Evolutionary conservation across 148 eudicot species (phyloP), one percentile per base, ranked within the genome.

Genomic region (Rhododendron ovatum): DNA sequence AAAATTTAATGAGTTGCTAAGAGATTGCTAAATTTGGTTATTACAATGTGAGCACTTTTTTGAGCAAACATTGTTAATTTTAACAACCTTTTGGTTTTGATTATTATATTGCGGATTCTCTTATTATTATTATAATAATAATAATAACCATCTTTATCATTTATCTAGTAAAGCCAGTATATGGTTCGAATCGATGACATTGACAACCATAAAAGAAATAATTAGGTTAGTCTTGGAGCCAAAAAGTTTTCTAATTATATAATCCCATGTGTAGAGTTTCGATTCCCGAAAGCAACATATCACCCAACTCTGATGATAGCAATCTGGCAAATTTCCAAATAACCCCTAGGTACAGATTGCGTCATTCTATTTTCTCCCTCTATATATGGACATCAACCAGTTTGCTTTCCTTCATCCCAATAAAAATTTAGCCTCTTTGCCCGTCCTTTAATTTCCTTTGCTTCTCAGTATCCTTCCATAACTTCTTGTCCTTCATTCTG

Each of bases 231-330:
- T 15, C 55, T 48, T 65, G 59, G 84, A 35, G 73, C 79, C 84
- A 47, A 67, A 80, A 86, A 48, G 80, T 39, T 67, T 63, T 10
- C 45, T 59, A 15, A 33, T 85, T 78, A 51, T 69, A 51, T 67
- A 73, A 86, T 82, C 30, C 71, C 78, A 39, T 50, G 80, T 33
- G 80, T 84, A 4, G 86, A 65, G 35, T 4, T 3, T 12, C 15
- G 71, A 22, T 18, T 53, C 47, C 12, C 8, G 88, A 87, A 87
- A 87, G 85, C 82, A 83, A 87, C 88, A 17, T 24, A 78, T 61
- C 37, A 87, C 88, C 88, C 83, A 83, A 86, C 85, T 76, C 82
- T 50, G 85, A 14, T 51, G 28, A 15, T 61, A 77, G 47, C 82
- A 47, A 77, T 15, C 14, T 73, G 5, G 30, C 45, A 35, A 48